Percentiles rank a stretch among this genome's conserved stretches.
Conservation (phyloP, 192 early-diverging fungal genomes). For the Linnemannia zychae region DNA sequence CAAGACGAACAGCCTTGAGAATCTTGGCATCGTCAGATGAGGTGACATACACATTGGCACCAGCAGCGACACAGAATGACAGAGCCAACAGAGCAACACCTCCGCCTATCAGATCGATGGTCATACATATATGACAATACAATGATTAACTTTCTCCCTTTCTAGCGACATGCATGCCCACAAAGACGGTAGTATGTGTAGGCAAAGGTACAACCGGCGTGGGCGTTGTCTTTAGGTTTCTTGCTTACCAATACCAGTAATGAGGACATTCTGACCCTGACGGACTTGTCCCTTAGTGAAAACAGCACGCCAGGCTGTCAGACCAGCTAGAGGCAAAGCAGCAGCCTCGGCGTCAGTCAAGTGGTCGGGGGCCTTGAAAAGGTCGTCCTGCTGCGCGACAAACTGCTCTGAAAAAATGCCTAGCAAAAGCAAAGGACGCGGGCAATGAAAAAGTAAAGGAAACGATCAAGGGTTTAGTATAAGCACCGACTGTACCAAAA, state of each 20-base stretch:
- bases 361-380: slow-evolving; percentile 69
- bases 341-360: slow-evolving; percentile 73
- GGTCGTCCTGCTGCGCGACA: slow-evolving; percentile 56
- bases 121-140: neutral
- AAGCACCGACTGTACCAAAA: neutral
- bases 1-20: slow-evolving; percentile 66
- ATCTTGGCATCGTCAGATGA: slow-evolving; percentile 76
- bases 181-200: neutral
- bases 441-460: neutral
- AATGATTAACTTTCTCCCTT: neutral
- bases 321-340: slow-evolving; percentile 77
- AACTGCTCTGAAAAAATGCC: slow-evolving; percentile 73
- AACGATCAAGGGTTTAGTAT: neutral
- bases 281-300: slow-evolving; percentile 71
- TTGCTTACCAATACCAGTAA: slow-evolving; percentile 74
- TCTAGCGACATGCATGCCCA: neutral
- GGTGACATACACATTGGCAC: slow-evolving; percentile 81
- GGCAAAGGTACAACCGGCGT: neutral
- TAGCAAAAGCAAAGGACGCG: slow-evolving; percentile 10
- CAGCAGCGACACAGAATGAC: slow-evolving; percentile 73
- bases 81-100: slow-evolving; percentile 79
- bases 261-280: slow-evolving; percentile 68
- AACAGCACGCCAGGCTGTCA: slow-evolving; percentile 72
- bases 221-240: neutral
- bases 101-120: slow-evolving; percentile 57